Base-by-base conservation (phyloP, 768 basidiomycete genomes). In the Nevesoporus exiguus region DNA sequence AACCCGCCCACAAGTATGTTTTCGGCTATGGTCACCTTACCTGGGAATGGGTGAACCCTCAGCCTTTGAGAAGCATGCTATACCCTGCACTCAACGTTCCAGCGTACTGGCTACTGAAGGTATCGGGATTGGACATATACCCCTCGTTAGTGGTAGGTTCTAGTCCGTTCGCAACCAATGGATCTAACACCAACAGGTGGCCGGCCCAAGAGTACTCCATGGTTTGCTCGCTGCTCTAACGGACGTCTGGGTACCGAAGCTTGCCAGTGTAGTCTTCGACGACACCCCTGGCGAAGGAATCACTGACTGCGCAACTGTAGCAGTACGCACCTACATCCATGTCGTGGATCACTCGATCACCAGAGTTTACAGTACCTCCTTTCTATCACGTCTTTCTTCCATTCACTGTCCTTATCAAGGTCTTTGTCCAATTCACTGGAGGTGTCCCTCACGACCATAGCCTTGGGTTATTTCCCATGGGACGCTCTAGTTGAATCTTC, bases 391-490 rank as follows among this genome's bases (percentile, higher is more conserved):
- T 95, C 91, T 5, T 83, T 96, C 65, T 98, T 98, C 74, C 82
- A 98, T 70, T 83, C 81, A 0, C 77, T 95, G 49, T 80, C 90
- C 1, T 75, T 97, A 24, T 88, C 94, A 4, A 81, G 97, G 33
- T 90, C 94, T 1, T 74, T 98, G 49, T 95, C 93, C 29, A 99
- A 98, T 66, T 95, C 93, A 13, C 73, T 95, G 25, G 97, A 99
- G 66, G 93, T 93, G 0, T 84, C 91, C 0, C 72, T 98, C 40
- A 88, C 90, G 0, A 85, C 85, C 0, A 71, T 88, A 39, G 95
- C 94, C 1, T 78, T 96, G 51, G 74, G 76, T 13, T 79, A 79
- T 64, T 98, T 90, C 71, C 94, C 88, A 0, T 91, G 88, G 88
- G 73, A 80, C 56, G 66, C 70, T 17, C 30, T 62, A 70, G 43